Evolutionary conservation across 345 rosid species (phyloP), one percentile per base, ranked within the genome.

Genomic region (Euphorbia peplus): DNA sequence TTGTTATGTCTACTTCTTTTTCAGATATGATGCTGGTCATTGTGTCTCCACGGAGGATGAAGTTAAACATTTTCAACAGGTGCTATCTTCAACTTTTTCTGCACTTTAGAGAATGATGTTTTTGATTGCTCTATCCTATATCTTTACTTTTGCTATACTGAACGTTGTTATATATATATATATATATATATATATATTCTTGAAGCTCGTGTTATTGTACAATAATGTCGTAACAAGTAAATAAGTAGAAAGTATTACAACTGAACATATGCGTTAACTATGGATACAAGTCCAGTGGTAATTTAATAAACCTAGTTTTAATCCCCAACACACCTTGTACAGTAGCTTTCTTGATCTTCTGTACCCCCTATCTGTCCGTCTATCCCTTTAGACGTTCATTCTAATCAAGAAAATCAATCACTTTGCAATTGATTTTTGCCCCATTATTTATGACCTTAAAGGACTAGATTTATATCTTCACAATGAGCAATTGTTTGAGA

Each of bases 391-490:
- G 64, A 62, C 67, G 58, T 44, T 65, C 69, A 66, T 50, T 77
- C 10, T n/a, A 48, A 47, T 72, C 41, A 51, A 37, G 71, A 67
- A 73, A 67, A 64, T 62, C 78, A 71, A 71, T 75, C 65, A 62
- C 80, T 82, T 74, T 76, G 73, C 81, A 80, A 61, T 78, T 80
- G 78, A 76, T 54, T 70, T 61, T 60, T 66, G 39, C 22, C 60
- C 60, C 68, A 52, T 54, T 63, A 26, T 66, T n/a, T 74, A 21
- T 29, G 63, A 39, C 9, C 58, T 26, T 28, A 21, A 60, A 47
- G 42, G 24, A 57, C 58, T 63, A 74, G 25, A 60, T 70, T 41
- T 35, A 22, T 71, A 53, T 12, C 68, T 44, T 30, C 30, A 18
- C 51, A 76, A 60, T 71, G 47, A 69, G 71, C 41, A 55, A 64